Evolutionary conservation across 139 green algal species (phyloP).

Genomic region (Chlorella sp.): DNA sequence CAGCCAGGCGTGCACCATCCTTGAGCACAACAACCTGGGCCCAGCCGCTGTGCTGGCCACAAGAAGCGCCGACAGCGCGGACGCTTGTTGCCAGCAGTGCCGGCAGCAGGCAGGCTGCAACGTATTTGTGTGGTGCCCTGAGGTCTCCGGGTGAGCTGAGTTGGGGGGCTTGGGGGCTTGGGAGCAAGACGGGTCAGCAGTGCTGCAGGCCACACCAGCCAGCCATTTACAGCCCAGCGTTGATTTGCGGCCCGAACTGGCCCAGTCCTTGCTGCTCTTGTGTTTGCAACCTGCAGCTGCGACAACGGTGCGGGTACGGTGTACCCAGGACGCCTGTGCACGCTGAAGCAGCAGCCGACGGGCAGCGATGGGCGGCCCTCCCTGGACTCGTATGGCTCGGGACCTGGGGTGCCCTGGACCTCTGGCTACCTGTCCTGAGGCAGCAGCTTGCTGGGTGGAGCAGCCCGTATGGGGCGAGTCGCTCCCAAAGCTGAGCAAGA

Average conservation of each 20-base stretch:
- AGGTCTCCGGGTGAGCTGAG: slow-evolving; percentile 1
- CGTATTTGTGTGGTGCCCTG: slow-evolving; percentile 6
- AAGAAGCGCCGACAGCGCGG: background rate
- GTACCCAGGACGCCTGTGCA: slow-evolving; percentile 2
- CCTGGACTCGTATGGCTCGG: background rate
- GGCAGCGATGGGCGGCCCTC: background rate
- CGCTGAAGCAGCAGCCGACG: slow-evolving; percentile 10
- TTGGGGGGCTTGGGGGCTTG: too few species aligned
- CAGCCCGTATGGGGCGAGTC: too few species aligned
- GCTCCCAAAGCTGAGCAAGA: too few species aligned
- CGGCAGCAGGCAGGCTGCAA: background rate
- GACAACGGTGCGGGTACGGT: background rate
- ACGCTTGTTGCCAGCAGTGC: slow-evolving; percentile 2
- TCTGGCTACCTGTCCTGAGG: background rate
- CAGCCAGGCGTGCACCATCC: background rate
- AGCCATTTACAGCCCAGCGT: too few species aligned
- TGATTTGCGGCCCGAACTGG: too few species aligned
- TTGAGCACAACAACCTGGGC: slow-evolving; percentile 1
- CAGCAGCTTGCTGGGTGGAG: too few species aligned
- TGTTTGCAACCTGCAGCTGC: slow-evolving; percentile 6
- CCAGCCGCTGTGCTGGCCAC: background rate
- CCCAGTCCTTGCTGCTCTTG: too few species aligned
- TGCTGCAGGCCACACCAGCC: too few species aligned
- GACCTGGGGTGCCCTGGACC: slow-evolving; percentile 6
- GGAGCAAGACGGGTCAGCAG: too few species aligned